Evolutionary conservation across 2,329 filamentous ascomycete genomes (phyloP).

Genomic region (Mariannaea elegans): DNA sequence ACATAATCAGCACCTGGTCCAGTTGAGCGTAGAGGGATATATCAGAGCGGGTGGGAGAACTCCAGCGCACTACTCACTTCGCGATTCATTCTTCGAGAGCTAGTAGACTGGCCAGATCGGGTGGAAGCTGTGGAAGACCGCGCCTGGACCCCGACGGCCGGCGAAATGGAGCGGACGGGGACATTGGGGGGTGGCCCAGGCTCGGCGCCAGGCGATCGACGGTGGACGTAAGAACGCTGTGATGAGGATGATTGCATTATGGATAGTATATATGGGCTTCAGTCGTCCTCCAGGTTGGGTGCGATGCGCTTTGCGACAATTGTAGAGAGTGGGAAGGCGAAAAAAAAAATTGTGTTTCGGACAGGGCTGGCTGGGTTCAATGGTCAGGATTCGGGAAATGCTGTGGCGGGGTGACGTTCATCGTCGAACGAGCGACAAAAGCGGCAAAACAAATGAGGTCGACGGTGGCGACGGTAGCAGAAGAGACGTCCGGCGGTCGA

Average conservation of each 20-base stretch:
- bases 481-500: conserved; percentile 6
- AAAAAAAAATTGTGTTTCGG: conserved; percentile 21
- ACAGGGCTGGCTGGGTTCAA: conserved; percentile 30
- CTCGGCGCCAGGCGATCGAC: conserved; percentile 71
- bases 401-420: conserved; percentile 40
- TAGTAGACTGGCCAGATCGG: conserved; percentile 60
- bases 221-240: conserved; percentile 62
- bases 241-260: conserved; percentile 46
- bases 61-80: conserved; percentile 42
- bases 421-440: conserved; percentile 36
- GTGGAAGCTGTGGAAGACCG: conserved; percentile 75
- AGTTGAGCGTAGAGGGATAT: conserved; percentile 19
- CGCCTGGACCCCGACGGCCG: conserved; percentile 66
- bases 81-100: conserved; percentile 45
- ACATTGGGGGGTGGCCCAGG: conserved; percentile 65
- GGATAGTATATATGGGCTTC: conserved; percentile 8
- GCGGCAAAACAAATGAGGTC: conserved; percentile 16
- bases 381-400: conserved; percentile 32
- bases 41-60: background rate
- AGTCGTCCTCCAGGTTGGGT: background rate
- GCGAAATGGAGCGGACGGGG: conserved; percentile 67
- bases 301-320: conserved; percentile 16
- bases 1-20: conserved; percentile 36
- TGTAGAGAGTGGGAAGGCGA: conserved; percentile 5
- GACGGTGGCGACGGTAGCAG: conserved; percentile 19